Base-by-base conservation (phyloP, 306 rosid genomes). In the Casuarina glauca region DNA sequence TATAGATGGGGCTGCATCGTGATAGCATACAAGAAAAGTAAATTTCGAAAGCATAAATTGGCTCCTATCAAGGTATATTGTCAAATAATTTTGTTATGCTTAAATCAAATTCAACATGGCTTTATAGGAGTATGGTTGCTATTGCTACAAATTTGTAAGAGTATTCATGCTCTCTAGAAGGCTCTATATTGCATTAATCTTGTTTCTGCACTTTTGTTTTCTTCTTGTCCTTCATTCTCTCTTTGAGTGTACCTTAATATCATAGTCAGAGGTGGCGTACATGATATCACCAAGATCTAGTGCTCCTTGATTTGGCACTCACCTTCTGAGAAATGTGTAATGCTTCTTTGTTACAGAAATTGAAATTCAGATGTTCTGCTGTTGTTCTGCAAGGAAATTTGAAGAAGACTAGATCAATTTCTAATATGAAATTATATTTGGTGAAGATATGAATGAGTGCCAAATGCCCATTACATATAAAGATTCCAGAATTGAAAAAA, bases 1-100 rank as follows among this genome's bases (percentile, higher is more conserved):
- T 94, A 91, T 80, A 87, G 98, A 78, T 94, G 92, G 97, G 96
- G 98, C 69, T 89, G 96, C 88, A 85, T 92, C 88, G 97, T 94
- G 51, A 94, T 94, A 77, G 97, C 98, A 38, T 94, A 94, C 97
- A 92, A 90, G 84, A 92, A 87, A 78, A 84, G 63, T 76, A 87
- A 83, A 82, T 94, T 94, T 83, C 93, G 54, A 76, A 87, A 87
- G 84, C 85, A 90, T 73, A 87, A 89, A 49, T 80, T 94, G 95
- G 88, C 89, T 87, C 95, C 96, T 10, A 77, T 92, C 12, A 92
- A 87, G 92, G 96, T 90, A 78, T 57, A 70, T 9, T 72, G 19
- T 73, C 2, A 36, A 75, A 46, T 8, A 16, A 13, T 58, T 48
- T 6, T 4, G 9, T 36, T 51, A n/a, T 54, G 8, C 9, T 3